Evolutionary conservation across 306 rosid genomes (phyloP), one percentile per base, ranked within the genome.

Genomic region (Cucumis sativus): DNA sequence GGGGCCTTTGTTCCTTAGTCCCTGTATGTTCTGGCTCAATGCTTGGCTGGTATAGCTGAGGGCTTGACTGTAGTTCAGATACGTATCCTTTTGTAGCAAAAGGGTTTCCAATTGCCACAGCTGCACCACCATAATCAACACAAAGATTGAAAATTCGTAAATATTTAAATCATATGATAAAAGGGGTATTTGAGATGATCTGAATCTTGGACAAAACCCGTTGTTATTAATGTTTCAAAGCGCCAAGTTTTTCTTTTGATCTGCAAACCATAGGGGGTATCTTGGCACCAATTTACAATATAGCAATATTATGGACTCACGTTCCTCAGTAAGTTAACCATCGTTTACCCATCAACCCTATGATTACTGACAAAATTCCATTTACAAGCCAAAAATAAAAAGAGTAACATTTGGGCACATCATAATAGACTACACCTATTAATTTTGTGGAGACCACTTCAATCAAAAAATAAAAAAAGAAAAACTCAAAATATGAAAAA

Each of bases 41-140:
- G 99, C 99, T 86, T 92, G 98, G 89, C 99, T 96, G 10, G 99
- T 96, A 84, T 92, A 91, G 88, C 99, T 96, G 43, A 96, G 87
- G 16, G 99, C 99, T 87, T 96, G 99, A 80, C 98, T 92, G 90
- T 96, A 92, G 86, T 85, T 96, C 62, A 91, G 88, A 81, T 96
- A 96, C 63, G 99, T 96, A 82, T 96, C 98, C 88, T 89, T 96
- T 71, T 96, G 99, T 73, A 96, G 84, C 78, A 96, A 81, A 78
- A 96, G 98, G 64, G 97, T 92, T 77, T 96, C 99, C 90, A 96
- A 76, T 81, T 96, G 99, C 99, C 99, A 96, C 58, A 96, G 85
- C 99, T 96, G 92, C 82, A 64, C 47, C 70, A 64, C 20, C 47
- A 23, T 18, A 25, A 64, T 64, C 23, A 33, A 21, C 70, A 12